Base-by-base conservation (phyloP, 805 yeast species). In the Lachancea lanzarotensis region DNA sequence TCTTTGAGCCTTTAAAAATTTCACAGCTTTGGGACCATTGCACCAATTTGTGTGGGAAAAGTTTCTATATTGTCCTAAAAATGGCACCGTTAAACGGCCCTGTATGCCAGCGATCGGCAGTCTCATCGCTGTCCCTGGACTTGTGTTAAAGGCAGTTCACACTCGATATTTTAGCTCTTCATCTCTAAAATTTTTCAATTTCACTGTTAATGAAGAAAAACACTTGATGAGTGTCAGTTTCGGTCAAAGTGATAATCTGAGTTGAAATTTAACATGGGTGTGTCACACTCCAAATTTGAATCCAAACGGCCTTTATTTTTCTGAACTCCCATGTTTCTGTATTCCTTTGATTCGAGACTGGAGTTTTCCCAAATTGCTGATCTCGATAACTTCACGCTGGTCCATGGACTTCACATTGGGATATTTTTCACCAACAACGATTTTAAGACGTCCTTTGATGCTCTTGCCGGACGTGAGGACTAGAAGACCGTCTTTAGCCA, bases 1-100 rank as follows among this genome's bases (percentile, higher is more conserved):
- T 47, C 57, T 61, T 38, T 63, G 67, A 11, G 68, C 58, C 40
- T 60, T 63, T 41, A 62, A 46, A 46, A 57, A 63, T 42, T 54
- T 58, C 35, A 55, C 51, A 22, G 68, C 65, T 41, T 58, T 65
- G 8, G 51, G 48, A 25, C 63, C 56, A 25, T 42, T 37, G 9
- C 26, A 35, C 19, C 37, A 20, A 9, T 35, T 19, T 11, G 52
- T 30, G 26, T 46, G 38, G 18, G 52, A 45, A 32, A 54, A 49
- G 12, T 37, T 17, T 38, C 57, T 49, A 8, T 20, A 27, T 18
- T 26, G 37, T n/a, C 22, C 35, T 27, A 42, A 7, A 22, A 26
- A 20, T 19, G 38, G 40, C 17, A 34, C 19, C 20, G 18, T 35
- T 38, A 38, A 22, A 3, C 38, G 43, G 25, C 34, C 39, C 10